Conservation (phyloP, 129 eudicot genomes). For the Tagetes erecta region DNA sequence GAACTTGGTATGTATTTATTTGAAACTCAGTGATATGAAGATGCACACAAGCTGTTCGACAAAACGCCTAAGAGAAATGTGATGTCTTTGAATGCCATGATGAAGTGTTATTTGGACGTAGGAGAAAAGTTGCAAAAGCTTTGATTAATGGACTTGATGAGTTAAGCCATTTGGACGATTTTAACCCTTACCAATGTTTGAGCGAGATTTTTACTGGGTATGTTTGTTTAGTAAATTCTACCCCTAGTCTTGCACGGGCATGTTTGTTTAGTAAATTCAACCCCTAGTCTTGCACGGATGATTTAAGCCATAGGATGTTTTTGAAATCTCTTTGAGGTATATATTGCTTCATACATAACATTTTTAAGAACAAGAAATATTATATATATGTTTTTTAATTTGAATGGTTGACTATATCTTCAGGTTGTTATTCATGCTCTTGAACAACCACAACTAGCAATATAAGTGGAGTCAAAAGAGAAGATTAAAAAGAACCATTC, state of each 20-base stretch:
- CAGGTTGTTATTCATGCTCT: too few relatives aligned
- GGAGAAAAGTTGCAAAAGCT: constrained; percentile 63
- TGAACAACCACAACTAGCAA: too few relatives aligned
- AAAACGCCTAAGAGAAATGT: constrained; percentile 65
- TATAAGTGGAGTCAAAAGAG: too few relatives aligned
- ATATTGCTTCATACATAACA: background rate
- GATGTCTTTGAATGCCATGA: constrained; percentile 78
- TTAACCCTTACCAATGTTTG: too few relatives aligned
- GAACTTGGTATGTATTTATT: constrained; percentile 44
- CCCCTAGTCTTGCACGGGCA: background rate
- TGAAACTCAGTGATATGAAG: constrained; percentile 50
- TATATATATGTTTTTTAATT: background rate
- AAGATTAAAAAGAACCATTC: too few relatives aligned
- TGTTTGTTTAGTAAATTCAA: background rate
- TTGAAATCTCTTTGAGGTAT: background rate
- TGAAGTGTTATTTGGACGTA: constrained; percentile 62
- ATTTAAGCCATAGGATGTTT: background rate
- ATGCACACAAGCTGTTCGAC: constrained; percentile 78
- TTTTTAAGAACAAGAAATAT: background rate
- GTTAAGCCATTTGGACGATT: too few relatives aligned
- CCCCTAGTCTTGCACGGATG: background rate
- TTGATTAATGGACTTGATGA: constrained; percentile 38
- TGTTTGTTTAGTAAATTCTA: background rate
- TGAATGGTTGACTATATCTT: background rate
- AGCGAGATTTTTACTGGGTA: too few relatives aligned